Conservation (phyloP, 352 stramenopile species). For the Blastocystis sp. region DNA sequence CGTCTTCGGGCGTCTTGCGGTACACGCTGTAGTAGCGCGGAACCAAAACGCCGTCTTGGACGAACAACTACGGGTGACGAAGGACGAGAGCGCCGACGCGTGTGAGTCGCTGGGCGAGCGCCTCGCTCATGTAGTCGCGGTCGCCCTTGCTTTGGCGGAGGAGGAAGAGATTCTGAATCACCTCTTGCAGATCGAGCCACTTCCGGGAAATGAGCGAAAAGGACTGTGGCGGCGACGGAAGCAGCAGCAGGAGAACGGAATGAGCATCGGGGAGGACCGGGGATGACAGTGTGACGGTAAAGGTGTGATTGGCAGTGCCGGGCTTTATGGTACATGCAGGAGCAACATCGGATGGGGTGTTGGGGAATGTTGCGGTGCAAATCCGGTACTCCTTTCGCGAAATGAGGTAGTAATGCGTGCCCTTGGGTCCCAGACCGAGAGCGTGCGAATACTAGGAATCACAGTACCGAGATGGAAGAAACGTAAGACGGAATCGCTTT, state of each 20-base stretch:
- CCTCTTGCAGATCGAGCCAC: slow-evolving; percentile 46
- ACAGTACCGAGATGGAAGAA: neutral
- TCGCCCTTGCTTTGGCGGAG: neutral
- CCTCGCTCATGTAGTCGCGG: slow-evolving; percentile 16
- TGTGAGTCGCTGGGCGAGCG: slow-evolving; percentile 49
- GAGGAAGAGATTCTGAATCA: slow-evolving; percentile 35
- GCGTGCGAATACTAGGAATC: slow-evolving; percentile 36
- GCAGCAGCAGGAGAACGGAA: slow-evolving; percentile 21
- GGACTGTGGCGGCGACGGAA: neutral
- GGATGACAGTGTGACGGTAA: neutral
- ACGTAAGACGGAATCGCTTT: slow-evolving; percentile 37
- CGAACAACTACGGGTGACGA: slow-evolving; percentile 25
- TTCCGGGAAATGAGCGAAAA: neutral
- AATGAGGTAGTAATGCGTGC: slow-evolving; percentile 30
- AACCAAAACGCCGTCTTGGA: slow-evolving; percentile 57
- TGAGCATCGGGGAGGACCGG: neutral
- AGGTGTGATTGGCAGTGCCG: neutral
- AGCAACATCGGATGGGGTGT: neutral
- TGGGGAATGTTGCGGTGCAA: neutral
- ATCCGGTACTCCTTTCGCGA: slow-evolving; percentile 56
- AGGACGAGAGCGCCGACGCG: neutral
- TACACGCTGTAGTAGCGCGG: slow-evolving; percentile 64
- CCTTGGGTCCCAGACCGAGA: neutral
- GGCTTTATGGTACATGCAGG: neutral
- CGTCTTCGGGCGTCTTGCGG: slow-evolving; percentile 17